Percentiles rank a stretch among this genome's conserved stretches.
These are phyloP conservation scores for Sonneratia caseolaris DNA, from an alignment of 345 rosid genomes.

Conservation along the genomic window DNA sequence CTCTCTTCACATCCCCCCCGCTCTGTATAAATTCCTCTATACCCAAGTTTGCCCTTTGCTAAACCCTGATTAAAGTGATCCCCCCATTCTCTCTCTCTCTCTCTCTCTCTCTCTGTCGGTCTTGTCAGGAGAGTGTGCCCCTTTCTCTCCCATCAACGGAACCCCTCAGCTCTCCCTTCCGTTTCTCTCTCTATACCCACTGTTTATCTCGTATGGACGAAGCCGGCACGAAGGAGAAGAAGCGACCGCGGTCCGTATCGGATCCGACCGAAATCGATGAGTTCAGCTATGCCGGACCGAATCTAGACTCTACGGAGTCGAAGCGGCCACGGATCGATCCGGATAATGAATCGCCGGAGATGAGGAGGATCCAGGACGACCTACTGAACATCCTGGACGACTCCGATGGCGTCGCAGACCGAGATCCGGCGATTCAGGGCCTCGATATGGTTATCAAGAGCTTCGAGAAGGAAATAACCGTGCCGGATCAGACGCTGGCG, in stretches of 20 bases:
- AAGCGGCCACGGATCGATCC: conserved; percentile 21
- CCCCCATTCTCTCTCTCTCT: neutral
- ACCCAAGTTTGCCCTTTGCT: neutral
- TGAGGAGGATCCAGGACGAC: conserved; percentile 48
- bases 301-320: conserved; percentile 12
- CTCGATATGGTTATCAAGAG: conserved; percentile 68
- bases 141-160: too few species aligned
- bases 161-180: too few species aligned
- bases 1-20: neutral
- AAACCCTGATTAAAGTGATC: neutral
- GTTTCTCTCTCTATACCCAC: too few species aligned
- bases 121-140: too few species aligned
- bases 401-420: conserved; percentile 16
- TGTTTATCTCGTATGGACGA: neutral
- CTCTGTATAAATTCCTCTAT: neutral
- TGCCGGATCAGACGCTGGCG: conserved; percentile 6
- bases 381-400: conserved; percentile 49
- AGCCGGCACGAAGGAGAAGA: neutral
- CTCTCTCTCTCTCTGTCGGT: neutral
- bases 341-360: conserved; percentile 29
- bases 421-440: conserved; percentile 33
- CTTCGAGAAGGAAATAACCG: conserved; percentile 49
- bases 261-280: neutral
- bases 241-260: conserved; percentile 9
- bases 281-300: conserved; percentile 1